Evolutionary conservation across 306 rosid genomes (phyloP).

Genomic region (Arachis hypogaea): DNA sequence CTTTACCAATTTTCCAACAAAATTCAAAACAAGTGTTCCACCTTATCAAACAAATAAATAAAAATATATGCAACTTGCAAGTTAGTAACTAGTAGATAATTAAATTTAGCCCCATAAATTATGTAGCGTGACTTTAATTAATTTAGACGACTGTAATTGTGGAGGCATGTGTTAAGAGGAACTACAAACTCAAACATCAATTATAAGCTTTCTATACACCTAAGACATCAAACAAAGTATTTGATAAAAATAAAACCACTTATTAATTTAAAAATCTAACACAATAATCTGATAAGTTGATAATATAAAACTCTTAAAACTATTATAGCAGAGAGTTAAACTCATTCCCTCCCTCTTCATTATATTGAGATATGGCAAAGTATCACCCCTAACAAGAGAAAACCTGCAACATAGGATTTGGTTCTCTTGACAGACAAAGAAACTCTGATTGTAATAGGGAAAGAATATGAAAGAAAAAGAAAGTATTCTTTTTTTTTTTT

Average conservation of each 20-base stretch:
- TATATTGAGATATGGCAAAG: slow-evolving; percentile 16
- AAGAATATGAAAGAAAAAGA: not conserved
- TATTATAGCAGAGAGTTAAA: too few species aligned
- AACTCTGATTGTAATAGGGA: not conserved
- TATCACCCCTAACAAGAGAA: not conserved
- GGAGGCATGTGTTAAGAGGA: too few species aligned
- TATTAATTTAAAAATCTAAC: too few species aligned
- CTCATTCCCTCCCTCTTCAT: not conserved
- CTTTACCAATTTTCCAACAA: not conserved
- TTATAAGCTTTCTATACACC: too few species aligned
- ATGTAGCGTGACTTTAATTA: not conserved
- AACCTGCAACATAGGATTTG: slow-evolving; percentile 12
- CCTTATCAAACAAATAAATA: not conserved
- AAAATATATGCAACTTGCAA: not conserved
- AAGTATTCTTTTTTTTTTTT: slow-evolving; percentile 28
- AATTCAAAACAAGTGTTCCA: not conserved
- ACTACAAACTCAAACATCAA: too few species aligned
- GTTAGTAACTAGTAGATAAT: too few species aligned
- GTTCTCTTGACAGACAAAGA: not conserved
- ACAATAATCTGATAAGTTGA: too few species aligned
- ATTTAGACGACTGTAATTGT: not conserved
- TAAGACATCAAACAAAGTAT: too few species aligned
- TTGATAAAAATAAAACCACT: too few species aligned
- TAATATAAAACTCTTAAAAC: too few species aligned
- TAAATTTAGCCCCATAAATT: not conserved